Percentiles rank a stretch among this genome's conserved stretches.
Evolutionary conservation across 2,329 filamentous ascomycete species (phyloP).

Genomic region (Penicillium sp.): DNA sequence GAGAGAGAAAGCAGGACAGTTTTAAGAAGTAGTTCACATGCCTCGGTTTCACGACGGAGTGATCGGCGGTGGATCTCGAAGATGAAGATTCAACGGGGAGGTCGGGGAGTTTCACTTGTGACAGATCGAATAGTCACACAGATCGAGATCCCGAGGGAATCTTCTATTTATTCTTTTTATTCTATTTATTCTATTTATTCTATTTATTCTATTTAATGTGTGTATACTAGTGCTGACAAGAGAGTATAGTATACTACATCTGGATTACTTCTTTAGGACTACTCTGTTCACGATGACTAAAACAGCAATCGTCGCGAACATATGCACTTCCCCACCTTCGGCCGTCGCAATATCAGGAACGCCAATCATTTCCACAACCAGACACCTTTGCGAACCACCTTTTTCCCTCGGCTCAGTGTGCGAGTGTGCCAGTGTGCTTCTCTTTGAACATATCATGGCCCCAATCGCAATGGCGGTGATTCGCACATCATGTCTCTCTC

Average conservation of each 20-base stretch:
- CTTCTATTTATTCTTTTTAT: no score
- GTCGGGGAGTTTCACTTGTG: background rate
- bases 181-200: no score
- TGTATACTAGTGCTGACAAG: no score
- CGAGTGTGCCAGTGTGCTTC: background rate
- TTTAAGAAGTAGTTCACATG: slow-evolving; percentile 17
- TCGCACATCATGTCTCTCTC: slow-evolving; percentile 18
- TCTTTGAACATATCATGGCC: background rate
- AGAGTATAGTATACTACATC: background rate
- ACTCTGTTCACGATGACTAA: no score
- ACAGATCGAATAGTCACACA: background rate
- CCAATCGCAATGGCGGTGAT: background rate
- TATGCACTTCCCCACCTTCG: background rate
- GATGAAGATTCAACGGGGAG: background rate
- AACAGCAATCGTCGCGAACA: no score
- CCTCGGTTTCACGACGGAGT: slow-evolving; percentile 21
- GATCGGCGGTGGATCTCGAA: slow-evolving; percentile 9
- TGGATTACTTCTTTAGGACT: background rate
- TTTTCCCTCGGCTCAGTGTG: background rate
- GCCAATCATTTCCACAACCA: background rate
- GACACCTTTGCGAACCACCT: background rate
- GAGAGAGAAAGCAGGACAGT: background rate
- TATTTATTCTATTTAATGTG: no score
- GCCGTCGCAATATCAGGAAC: background rate
- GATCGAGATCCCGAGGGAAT: no score